Conservation (phyloP, 306 rosid species). For the Trichosanthes truncata region DNA sequence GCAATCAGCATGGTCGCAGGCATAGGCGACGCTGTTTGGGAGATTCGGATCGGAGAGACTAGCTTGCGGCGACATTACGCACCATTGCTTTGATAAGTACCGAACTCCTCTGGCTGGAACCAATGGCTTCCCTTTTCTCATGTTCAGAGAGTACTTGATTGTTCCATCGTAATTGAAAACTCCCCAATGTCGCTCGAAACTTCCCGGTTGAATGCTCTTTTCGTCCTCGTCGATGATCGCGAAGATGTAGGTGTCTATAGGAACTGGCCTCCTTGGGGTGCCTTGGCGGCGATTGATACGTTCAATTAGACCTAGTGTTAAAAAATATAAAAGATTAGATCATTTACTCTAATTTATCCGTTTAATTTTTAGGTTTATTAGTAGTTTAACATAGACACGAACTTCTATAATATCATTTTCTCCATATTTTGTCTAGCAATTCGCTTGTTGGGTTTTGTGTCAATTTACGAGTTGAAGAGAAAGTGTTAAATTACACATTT, state of each 20-base stretch:
- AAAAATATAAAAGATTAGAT: no score
- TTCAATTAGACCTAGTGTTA: conserved; percentile 16
- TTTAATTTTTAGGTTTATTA: no score
- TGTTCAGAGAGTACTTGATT: conserved; percentile 44
- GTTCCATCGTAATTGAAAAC: conserved; percentile 69
- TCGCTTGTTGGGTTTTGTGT: no score
- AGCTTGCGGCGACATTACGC: conserved; percentile 63
- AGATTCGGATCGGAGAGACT: conserved; percentile 39
- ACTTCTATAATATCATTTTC: no score
- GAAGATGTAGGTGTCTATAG: conserved; percentile 64
- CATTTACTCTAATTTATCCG: no score
- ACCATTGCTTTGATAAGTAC: conserved; percentile 65
- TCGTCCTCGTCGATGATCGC: conserved; percentile 72
- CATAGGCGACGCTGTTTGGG: conserved; percentile 33
- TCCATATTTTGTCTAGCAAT: no score
- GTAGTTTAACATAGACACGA: no score
- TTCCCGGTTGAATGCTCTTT: conserved; percentile 73
- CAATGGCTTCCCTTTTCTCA: conserved; percentile 38
- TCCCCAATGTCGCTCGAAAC: conserved; percentile 94
- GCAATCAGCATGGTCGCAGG: conserved; percentile 81
- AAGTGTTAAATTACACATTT: no score
- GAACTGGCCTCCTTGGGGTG: conserved; percentile 51
- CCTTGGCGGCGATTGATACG: conserved; percentile 45
- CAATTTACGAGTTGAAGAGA: no score
- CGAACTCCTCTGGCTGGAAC: conserved; percentile 68